A percentile compares a stretch with the other conserved stretches of the same genome.
phyloP scores from a whole-genome alignment of 371 early-diverging fungal genomes.

The Dichotomocladium elegans region DNA sequence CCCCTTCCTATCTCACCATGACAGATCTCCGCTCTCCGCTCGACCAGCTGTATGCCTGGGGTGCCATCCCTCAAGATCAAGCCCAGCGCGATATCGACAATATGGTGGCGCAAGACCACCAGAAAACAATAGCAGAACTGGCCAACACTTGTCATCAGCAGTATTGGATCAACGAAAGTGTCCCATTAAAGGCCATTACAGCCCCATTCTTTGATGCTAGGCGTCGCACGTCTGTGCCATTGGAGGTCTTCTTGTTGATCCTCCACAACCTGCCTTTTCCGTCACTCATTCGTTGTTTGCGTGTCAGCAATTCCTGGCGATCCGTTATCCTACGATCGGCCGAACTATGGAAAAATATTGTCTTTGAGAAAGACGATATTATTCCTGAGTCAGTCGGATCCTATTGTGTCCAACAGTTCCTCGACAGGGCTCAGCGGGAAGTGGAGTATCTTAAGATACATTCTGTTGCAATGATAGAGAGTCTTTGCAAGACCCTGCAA shows the following conservation, averaged over 20 bases:
- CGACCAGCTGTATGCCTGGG: background rate
- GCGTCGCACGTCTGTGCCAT: background rate
- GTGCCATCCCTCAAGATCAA: background rate
- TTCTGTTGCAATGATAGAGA: background rate
- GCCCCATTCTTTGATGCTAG: background rate
- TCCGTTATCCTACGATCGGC: background rate
- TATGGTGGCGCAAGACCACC: background rate
- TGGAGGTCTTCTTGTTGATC: background rate
- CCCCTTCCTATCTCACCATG: no score
- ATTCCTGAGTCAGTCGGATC: background rate
- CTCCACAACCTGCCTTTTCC: background rate
- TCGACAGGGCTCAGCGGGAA: background rate
- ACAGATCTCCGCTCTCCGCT: background rate
- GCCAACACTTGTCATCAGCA: no score
- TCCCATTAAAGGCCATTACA: background rate
- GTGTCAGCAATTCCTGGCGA: background rate
- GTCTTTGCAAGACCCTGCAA: background rate
- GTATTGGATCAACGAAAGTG: background rate
- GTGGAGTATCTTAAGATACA: background rate
- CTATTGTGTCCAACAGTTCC: background rate
- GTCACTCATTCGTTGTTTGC: background rate
- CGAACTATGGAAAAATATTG: background rate
- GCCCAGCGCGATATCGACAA: background rate
- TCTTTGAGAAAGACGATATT: background rate
- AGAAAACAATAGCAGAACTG: background rate